A percentile compares a stretch with the other conserved stretches of the same genome.
phyloP scores from a whole-genome alignment of 345 rosid species.

The Pugionium dolabratum region DNA sequence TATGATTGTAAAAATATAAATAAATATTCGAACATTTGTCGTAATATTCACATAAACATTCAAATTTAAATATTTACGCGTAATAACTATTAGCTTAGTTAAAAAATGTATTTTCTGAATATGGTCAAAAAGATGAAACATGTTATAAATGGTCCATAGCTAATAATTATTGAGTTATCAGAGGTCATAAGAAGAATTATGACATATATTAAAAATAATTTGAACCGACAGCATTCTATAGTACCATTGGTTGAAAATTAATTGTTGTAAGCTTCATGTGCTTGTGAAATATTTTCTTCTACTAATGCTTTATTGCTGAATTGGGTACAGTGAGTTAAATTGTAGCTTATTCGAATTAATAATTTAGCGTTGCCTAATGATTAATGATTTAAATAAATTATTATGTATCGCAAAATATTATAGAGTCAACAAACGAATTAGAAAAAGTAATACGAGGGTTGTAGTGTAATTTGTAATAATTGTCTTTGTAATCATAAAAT shows the following conservation, averaged over 20 bases:
- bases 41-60: not conserved
- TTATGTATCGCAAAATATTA: no score
- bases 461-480: not conserved
- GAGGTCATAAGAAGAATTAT: slow-evolving; percentile 31
- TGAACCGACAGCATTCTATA: slow-evolving; percentile 39
- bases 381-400: no score
- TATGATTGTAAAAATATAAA: no score
- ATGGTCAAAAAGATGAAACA: slow-evolving; percentile 34
- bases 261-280: slow-evolving; percentile 24
- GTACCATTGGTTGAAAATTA: slow-evolving; percentile 31
- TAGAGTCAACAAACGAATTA: no score
- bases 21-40: no score
- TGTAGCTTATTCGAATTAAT: not conserved
- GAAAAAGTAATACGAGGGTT: no score
- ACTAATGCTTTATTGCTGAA: slow-evolving; percentile 4
- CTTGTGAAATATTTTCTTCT: not conserved
- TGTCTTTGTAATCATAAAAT: slow-evolving; percentile 27
- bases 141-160: slow-evolving; percentile 31
- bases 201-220: slow-evolving; percentile 18
- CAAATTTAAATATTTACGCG: not conserved
- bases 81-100: no score
- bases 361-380: no score
- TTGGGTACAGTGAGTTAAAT: not conserved
- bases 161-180: slow-evolving; percentile 27
- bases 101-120: not conserved